A percentile compares a stretch with the other conserved stretches of the same genome.
Evolutionary conservation across 192 early-diverging fungal species (phyloP).

Genomic region (Podochytrium sp.): DNA sequence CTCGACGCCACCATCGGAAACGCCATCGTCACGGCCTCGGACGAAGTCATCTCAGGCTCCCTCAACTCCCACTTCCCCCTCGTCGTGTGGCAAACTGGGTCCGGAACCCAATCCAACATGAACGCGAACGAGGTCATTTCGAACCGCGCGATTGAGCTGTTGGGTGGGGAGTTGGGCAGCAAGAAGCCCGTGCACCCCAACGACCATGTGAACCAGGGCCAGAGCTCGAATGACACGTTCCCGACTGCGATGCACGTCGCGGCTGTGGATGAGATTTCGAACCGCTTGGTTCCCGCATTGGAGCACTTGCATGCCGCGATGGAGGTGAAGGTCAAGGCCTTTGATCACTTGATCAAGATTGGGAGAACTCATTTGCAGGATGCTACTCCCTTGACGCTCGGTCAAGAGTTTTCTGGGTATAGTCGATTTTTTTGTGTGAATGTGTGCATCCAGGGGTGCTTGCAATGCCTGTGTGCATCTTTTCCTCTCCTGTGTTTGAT

Average conservation of each 20-base stretch:
- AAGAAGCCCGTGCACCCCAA: slow-evolving; percentile 98
- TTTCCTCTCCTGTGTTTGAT: background rate
- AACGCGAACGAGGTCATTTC: slow-evolving; percentile 81
- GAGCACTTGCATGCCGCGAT: slow-evolving; percentile 80
- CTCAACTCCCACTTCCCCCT: slow-evolving; percentile 97
- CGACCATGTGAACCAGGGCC: slow-evolving; percentile 99
- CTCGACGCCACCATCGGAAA: slow-evolving; percentile 80
- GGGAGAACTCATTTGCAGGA: slow-evolving; percentile 98
- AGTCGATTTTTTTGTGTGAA: background rate
- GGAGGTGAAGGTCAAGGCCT: slow-evolving; percentile 76
- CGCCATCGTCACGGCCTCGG: slow-evolving; percentile 71
- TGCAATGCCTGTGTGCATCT: too few species aligned
- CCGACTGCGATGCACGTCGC: slow-evolving; percentile 99
- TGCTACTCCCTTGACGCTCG: slow-evolving; percentile 95
- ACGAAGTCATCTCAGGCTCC: slow-evolving; percentile 84
- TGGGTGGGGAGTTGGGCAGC: slow-evolving; percentile 85
- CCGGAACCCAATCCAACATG: slow-evolving; percentile 94
- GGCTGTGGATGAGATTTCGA: slow-evolving; percentile 76
- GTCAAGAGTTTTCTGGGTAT: slow-evolving; percentile 99
- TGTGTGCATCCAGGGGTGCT: too few species aligned
- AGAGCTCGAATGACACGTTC: slow-evolving; percentile 99
- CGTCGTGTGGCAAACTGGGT: slow-evolving; percentile 96
- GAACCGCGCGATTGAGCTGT: slow-evolving; percentile 96
- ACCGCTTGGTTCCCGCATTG: slow-evolving; percentile 85
- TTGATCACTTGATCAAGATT: slow-evolving; percentile 96